Conservation (phyloP, 441 rosid species). For the Macaranga tanarius region DNA sequence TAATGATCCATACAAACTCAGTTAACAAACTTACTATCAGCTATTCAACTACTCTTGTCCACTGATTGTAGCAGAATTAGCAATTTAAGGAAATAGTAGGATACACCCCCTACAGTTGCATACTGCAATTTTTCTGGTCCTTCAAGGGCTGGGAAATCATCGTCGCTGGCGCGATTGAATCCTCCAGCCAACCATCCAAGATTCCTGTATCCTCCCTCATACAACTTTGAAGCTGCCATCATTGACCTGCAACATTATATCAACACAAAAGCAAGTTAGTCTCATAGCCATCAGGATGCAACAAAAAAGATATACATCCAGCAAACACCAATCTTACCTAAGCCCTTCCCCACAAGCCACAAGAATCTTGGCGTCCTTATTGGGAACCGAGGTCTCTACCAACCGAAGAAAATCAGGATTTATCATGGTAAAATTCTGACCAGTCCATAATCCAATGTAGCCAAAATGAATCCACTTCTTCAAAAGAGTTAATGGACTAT, state of each 20-base stretch:
- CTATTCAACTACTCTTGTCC: slow-evolving; percentile 30
- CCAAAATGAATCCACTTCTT: slow-evolving; percentile 97
- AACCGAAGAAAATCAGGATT: slow-evolving; percentile 57
- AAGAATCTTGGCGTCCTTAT: slow-evolving; percentile 58
- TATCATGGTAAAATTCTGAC: slow-evolving; percentile 70
- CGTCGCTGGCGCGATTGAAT: slow-evolving; percentile 56
- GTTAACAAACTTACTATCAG: background rate
- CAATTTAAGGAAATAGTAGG: slow-evolving; percentile 65
- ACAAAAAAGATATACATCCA: no score
- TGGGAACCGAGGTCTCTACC: slow-evolving; percentile 56
- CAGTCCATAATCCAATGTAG: slow-evolving; percentile 90
- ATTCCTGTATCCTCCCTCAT: slow-evolving; percentile 59
- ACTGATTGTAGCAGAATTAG: slow-evolving; percentile 51
- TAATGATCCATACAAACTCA: slow-evolving; percentile 18
- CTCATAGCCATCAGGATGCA: no score
- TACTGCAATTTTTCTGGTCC: slow-evolving; percentile 74
- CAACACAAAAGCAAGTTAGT: background rate
- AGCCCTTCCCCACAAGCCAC: slow-evolving; percentile 96
- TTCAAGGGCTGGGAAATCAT: slow-evolving; percentile 62
- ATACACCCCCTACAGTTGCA: slow-evolving; percentile 83
- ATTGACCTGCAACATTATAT: slow-evolving; percentile 43
- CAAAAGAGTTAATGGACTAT: slow-evolving; percentile 61
- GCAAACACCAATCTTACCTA: slow-evolving; percentile 39
- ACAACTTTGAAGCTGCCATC: slow-evolving; percentile 61
- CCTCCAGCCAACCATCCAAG: slow-evolving; percentile 89